These are phyloP conservation scores for Dillenia suffruticosa DNA, from an alignment of 164 flowering plant genomes.

Conservation along the genomic window DNA sequence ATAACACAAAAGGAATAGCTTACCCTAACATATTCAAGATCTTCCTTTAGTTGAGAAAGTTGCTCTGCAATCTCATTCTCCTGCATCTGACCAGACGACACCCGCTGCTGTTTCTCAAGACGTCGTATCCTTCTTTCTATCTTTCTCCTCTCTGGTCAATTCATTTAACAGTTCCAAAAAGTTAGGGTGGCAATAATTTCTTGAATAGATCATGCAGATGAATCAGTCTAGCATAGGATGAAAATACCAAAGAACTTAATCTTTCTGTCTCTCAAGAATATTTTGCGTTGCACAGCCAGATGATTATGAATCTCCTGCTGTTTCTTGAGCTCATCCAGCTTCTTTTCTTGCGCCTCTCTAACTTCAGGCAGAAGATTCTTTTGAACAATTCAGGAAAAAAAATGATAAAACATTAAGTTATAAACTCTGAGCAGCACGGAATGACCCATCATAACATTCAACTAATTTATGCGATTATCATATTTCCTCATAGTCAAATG, in stretches of 20 bases:
- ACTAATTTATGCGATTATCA: too few species aligned
- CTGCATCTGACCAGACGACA: conserved; percentile 52
- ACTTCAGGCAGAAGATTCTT: conserved; percentile 78
- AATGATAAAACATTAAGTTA: too few species aligned
- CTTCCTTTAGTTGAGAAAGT: conserved; percentile 76
- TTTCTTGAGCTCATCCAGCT: conserved; percentile 74
- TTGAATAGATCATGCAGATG: background rate
- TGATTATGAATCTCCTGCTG: conserved; percentile 74
- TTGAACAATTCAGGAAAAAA: conserved; percentile 1
- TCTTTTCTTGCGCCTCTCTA: conserved; percentile 66
- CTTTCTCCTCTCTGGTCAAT: conserved; percentile 78
- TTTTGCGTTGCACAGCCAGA: conserved; percentile 68
- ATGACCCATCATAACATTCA: too few species aligned
- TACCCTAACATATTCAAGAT: conserved; percentile 97
- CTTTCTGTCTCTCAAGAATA: conserved; percentile 68
- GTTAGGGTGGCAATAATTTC: background rate
- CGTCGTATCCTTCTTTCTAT: conserved; percentile 86
- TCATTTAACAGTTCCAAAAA: conserved; percentile 2
- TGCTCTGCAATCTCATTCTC: conserved; percentile 62
- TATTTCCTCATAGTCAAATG: too few species aligned
- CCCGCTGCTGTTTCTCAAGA: conserved; percentile 74
- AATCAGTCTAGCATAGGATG: background rate
- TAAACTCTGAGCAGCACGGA: too few species aligned
- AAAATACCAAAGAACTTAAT: conserved; percentile 84
- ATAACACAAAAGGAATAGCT: conserved; percentile 12